A percentile compares a stretch with the other conserved stretches of the same genome.
These are phyloP conservation scores for Aspergillus tamarii DNA, from an alignment of 2,329 filamentous ascomycete genomes.

Conservation along the genomic window DNA sequence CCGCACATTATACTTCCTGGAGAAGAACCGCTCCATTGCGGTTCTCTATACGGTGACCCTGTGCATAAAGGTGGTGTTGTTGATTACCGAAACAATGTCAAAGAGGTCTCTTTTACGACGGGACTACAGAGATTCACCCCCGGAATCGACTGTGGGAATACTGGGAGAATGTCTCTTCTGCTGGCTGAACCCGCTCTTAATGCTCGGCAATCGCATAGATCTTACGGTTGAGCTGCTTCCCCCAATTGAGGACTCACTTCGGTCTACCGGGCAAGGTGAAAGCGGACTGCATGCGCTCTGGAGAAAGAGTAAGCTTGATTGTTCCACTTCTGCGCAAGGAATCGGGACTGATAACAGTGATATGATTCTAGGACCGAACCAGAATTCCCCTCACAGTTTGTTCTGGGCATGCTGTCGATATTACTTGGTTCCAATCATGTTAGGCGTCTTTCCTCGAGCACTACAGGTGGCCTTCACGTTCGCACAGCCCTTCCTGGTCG, in stretches of 20 bases:
- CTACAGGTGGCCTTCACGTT: slow-evolving; percentile 43
- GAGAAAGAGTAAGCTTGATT: not conserved
- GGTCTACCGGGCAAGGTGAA: not conserved
- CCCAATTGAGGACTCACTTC: slow-evolving; percentile 36
- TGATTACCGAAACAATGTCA: not conserved
- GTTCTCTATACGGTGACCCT: not conserved
- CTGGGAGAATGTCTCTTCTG: slow-evolving; percentile 20
- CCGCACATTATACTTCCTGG: not conserved
- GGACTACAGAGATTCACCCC: not conserved
- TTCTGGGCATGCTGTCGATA: not conserved
- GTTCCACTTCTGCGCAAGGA: not conserved
- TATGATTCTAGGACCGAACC: not conserved
- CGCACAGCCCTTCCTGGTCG: slow-evolving; percentile 51
- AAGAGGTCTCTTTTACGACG: not conserved
- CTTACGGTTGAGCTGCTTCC: slow-evolving; percentile 47
- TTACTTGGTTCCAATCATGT: not conserved
- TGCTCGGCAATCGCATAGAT: slow-evolving; percentile 31
- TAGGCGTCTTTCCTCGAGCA: not conserved
- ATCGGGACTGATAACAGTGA: not conserved
- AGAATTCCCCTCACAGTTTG: not conserved
- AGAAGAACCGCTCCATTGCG: not conserved
- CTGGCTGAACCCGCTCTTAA: slow-evolving; percentile 35
- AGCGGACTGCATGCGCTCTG: not conserved
- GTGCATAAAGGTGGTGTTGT: not conserved
- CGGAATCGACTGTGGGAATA: not conserved